Evolutionary conservation across 768 basidiomycete genomes (phyloP).

Genomic region (Cyclocybe aegerita): DNA sequence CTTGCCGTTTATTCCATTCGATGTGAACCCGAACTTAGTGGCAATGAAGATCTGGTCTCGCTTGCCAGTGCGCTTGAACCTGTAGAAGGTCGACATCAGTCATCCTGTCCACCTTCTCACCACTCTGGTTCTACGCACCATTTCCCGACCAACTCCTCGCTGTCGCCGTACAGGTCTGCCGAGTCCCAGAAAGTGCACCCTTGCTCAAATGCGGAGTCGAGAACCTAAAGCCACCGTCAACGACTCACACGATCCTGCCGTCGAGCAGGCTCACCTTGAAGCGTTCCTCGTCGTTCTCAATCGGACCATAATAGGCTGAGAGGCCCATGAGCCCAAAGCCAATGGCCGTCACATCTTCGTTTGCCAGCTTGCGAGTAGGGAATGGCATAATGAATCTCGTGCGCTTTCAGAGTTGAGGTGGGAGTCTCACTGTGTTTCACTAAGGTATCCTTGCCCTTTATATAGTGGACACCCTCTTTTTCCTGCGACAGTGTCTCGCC

Average conservation of each 20-base stretch:
- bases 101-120: too few relatives aligned
- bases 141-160: constrained; percentile 43
- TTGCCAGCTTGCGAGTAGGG: constrained; percentile 40
- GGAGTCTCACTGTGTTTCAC: too few relatives aligned
- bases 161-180: constrained; percentile 45
- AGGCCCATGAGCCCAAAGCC: constrained; percentile 67
- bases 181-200: constrained; percentile 52
- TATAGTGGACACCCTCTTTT: too few relatives aligned
- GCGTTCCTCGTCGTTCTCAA: constrained; percentile 53
- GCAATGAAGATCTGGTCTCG: constrained; percentile 58
- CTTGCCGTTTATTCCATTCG: constrained; percentile 20
- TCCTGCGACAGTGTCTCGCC: too few relatives aligned
- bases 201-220: constrained; percentile 39
- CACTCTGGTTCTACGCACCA: too few relatives aligned
- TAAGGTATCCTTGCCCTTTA: too few relatives aligned
- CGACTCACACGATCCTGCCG: background rate
- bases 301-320: constrained; percentile 43
- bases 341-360: constrained; percentile 45
- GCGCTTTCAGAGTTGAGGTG: too few relatives aligned
- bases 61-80: constrained; percentile 52
- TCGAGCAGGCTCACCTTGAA: constrained; percentile 59
- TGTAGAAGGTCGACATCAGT: too few relatives aligned
- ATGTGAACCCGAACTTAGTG: constrained; percentile 44
- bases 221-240: constrained; percentile 21
- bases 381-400: constrained; percentile 11